Conservation (phyloP, 164 flowering plant genomes). For the Sedum album region DNA sequence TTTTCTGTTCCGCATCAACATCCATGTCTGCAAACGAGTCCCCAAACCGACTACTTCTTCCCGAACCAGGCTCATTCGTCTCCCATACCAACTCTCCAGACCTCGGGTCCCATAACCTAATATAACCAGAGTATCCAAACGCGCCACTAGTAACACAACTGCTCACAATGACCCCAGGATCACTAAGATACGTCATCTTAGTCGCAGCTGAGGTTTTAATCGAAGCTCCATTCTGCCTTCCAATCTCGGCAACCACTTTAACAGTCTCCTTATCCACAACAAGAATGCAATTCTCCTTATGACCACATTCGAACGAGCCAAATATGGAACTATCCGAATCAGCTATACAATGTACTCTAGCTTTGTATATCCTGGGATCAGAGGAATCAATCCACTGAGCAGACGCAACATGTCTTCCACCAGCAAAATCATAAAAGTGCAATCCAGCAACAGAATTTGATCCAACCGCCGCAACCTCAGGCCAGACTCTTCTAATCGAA, state of each 20-base stretch:
- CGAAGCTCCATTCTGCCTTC: slow-evolving; percentile 51
- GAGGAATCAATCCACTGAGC: slow-evolving; percentile 66
- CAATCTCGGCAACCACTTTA: slow-evolving; percentile 42
- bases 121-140: slow-evolving; percentile 79
- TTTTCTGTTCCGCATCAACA: slow-evolving; percentile 38
- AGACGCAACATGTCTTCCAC: slow-evolving; percentile 46
- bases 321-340: slow-evolving; percentile 43
- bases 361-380: slow-evolving; percentile 71
- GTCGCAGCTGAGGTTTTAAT: slow-evolving; percentile 40
- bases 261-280: slow-evolving; percentile 58
- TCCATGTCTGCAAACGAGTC: slow-evolving; percentile 82
- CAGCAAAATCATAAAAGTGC: slow-evolving; percentile 59
- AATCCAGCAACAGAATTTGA: slow-evolving; percentile 54
- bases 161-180: slow-evolving; percentile 27
- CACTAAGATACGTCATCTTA: slow-evolving; percentile 30
- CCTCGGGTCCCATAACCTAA: slow-evolving; percentile 78
- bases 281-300: slow-evolving; percentile 69
- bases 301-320: slow-evolving; percentile 61
- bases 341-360: slow-evolving; percentile 50
- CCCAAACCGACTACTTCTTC: slow-evolving; percentile 76
- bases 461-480: slow-evolving; percentile 59
- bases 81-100: slow-evolving; percentile 73
- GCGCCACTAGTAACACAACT: slow-evolving; percentile 57
- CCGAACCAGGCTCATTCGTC: slow-evolving; percentile 86
- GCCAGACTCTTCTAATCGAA: slow-evolving; percentile 46